Conservation (phyloP, 805 yeast genomes). For the Kregervanrija pseudodelftensis region DNA sequence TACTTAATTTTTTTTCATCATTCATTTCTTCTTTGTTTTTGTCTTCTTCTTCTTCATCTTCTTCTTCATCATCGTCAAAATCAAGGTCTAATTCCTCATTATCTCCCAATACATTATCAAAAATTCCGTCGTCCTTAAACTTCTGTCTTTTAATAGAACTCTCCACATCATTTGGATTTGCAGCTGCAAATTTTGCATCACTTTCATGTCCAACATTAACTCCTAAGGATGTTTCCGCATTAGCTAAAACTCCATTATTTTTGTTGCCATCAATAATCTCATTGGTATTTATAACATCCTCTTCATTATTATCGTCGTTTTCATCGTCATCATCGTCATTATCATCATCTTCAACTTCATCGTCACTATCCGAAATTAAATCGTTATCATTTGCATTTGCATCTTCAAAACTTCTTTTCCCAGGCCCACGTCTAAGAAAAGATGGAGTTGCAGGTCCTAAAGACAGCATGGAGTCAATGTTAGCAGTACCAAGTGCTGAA, state of each 20-base stretch:
- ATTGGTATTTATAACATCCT: background rate
- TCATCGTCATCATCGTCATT: constrained; percentile 12
- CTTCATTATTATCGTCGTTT: constrained; percentile 8
- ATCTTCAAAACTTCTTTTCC: constrained; percentile 8
- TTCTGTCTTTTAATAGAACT: too few relatives aligned
- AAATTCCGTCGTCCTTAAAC: too few relatives aligned
- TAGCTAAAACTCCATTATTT: background rate
- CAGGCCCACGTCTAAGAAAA: constrained; percentile 10
- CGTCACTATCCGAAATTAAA: constrained; percentile 26
- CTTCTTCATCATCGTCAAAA: constrained; percentile 1
- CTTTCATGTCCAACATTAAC: too few relatives aligned
- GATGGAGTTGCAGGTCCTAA: constrained; percentile 16
- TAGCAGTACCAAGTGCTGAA: too few relatives aligned
- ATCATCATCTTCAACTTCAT: constrained; percentile 11
- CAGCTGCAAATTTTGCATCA: too few relatives aligned
- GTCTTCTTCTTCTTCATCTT: constrained; percentile 16
- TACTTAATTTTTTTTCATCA: constrained; percentile 7
- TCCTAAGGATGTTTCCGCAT: background rate
- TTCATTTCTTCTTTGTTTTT: constrained; percentile 17
- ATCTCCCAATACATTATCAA: too few relatives aligned
- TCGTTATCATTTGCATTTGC: constrained; percentile 13
- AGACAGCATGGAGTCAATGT: too few relatives aligned
- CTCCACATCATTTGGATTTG: too few relatives aligned
- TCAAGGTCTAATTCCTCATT: too few relatives aligned
- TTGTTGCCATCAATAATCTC: background rate